These are phyloP conservation scores for Penicillium parvum DNA, from an alignment of 495 filamentous ascomycete genomes.

Conservation along the genomic window DNA sequence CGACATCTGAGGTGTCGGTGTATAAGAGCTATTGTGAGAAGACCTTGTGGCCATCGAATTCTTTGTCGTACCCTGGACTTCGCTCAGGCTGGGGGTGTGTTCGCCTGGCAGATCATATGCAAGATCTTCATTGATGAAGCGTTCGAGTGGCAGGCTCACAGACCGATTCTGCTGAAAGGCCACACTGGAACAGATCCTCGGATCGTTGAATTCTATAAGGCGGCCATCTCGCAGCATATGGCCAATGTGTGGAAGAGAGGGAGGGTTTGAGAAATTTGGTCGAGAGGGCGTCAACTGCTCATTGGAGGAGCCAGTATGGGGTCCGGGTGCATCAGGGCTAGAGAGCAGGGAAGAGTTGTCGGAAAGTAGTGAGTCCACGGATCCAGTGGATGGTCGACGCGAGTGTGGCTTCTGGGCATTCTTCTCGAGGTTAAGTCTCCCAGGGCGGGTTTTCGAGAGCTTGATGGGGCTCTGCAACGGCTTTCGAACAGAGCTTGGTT, in stretches of 20 bases:
- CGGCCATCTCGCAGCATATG: slow-evolving; percentile 35
- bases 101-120: slow-evolving; percentile 26
- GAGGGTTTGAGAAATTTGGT: slow-evolving; percentile 14
- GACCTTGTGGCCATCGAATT: slow-evolving; percentile 1
- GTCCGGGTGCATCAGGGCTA: slow-evolving; percentile 29
- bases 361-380: slow-evolving; percentile 31
- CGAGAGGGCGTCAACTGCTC: slow-evolving; percentile 25
- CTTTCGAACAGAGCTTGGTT: slow-evolving; percentile 16
- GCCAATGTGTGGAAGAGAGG: slow-evolving; percentile 16
- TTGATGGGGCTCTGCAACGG: slow-evolving; percentile 42
- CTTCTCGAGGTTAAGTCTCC: slow-evolving; percentile 23
- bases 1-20: slow-evolving; percentile 10
- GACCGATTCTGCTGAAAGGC: slow-evolving; percentile 28
- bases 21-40: slow-evolving; percentile 6
- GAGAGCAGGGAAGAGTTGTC: slow-evolving; percentile 36
- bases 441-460: slow-evolving; percentile 29
- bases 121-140: slow-evolving; percentile 45
- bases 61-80: background rate
- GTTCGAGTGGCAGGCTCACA: slow-evolving; percentile 41
- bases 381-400: slow-evolving; percentile 32
- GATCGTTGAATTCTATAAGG: slow-evolving; percentile 26
- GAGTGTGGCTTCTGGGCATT: slow-evolving; percentile 15
- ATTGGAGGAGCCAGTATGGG: slow-evolving; percentile 29
- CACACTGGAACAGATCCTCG: slow-evolving; percentile 21
- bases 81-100: slow-evolving; percentile 2